These are phyloP conservation scores for Trichoderma semiorbis DNA, from an alignment of 2,329 filamentous ascomycete genomes.

Conservation along the genomic window DNA sequence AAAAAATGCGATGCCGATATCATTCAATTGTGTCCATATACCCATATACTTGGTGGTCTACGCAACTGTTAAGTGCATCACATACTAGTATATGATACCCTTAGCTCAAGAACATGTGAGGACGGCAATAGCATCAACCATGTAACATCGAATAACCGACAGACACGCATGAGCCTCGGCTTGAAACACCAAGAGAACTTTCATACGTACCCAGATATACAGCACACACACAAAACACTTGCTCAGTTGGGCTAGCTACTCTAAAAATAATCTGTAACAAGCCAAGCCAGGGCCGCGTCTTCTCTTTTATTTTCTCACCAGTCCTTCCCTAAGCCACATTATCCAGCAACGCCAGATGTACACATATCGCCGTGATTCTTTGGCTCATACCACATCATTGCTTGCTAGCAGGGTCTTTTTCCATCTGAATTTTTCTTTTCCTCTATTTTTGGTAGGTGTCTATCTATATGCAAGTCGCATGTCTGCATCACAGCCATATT, in stretches of 20 bases:
- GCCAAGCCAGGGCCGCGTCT: not conserved
- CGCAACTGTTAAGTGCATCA: not conserved
- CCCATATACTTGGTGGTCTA: not conserved
- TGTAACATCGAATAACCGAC: not conserved
- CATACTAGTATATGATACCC: not conserved
- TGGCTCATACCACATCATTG: not conserved
- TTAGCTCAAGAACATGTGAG: not conserved
- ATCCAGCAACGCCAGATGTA: not conserved
- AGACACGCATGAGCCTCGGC: not conserved
- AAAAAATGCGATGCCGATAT: not conserved
- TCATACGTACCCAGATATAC: not conserved
- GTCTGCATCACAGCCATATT: not conserved
- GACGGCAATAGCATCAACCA: not conserved
- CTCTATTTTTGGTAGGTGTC: not conserved
- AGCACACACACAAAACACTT: not conserved
- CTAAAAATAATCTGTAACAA: constrained; percentile 15
- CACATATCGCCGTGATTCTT: not conserved
- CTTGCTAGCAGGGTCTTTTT: not conserved
- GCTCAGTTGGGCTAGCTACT: not conserved
- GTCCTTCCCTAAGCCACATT: not conserved
- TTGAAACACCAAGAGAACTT: not conserved
- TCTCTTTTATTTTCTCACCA: not conserved
- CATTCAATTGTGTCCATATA: not conserved
- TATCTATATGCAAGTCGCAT: not conserved
- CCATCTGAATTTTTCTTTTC: not conserved